Percentiles rank a stretch among this genome's conserved stretches.
Evolutionary conservation across 805 yeast genomes (phyloP).

Genomic region (Pichia eremophila): DNA sequence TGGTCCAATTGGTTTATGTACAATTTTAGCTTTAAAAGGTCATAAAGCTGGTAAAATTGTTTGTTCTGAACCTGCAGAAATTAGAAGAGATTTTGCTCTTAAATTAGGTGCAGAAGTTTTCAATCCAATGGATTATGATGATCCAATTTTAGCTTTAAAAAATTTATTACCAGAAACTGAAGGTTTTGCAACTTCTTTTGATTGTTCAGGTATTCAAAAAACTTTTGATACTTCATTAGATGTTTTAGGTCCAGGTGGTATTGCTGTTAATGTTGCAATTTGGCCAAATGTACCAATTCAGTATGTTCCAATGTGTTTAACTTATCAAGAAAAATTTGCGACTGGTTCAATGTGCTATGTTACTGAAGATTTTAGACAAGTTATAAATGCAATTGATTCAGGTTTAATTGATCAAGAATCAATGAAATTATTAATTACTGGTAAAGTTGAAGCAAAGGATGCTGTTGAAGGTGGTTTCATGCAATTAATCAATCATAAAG

Average conservation of each 20-base stretch:
- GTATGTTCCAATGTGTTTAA: slow-evolving; percentile 46
- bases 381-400: slow-evolving; percentile 38
- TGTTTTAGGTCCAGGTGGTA: slow-evolving; percentile 44
- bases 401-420: slow-evolving; percentile 38
- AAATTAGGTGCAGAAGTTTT: slow-evolving; percentile 38
- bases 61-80: slow-evolving; percentile 50
- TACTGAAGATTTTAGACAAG: slow-evolving; percentile 47
- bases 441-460: slow-evolving; percentile 38
- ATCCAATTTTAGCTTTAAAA: slow-evolving; percentile 29
- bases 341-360: slow-evolving; percentile 59
- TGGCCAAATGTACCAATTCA: slow-evolving; percentile 46
- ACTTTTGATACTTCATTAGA: slow-evolving; percentile 44
- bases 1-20: slow-evolving; percentile 56
- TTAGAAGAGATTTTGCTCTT: slow-evolving; percentile 53
- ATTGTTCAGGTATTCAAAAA: slow-evolving; percentile 45
- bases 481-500: slow-evolving; percentile 44
- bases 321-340: slow-evolving; percentile 43
- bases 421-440: slow-evolving; percentile 42
- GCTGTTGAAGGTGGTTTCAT: slow-evolving; percentile 46
- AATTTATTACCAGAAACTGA: slow-evolving; percentile 30
- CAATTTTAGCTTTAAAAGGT: slow-evolving; percentile 45
- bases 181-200: slow-evolving; percentile 43
- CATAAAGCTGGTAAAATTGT: slow-evolving; percentile 40
- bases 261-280: slow-evolving; percentile 55
- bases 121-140: slow-evolving; percentile 38